Conservation (phyloP, 495 filamentous ascomycete genomes). For the Neurospora intermedia region DNA sequence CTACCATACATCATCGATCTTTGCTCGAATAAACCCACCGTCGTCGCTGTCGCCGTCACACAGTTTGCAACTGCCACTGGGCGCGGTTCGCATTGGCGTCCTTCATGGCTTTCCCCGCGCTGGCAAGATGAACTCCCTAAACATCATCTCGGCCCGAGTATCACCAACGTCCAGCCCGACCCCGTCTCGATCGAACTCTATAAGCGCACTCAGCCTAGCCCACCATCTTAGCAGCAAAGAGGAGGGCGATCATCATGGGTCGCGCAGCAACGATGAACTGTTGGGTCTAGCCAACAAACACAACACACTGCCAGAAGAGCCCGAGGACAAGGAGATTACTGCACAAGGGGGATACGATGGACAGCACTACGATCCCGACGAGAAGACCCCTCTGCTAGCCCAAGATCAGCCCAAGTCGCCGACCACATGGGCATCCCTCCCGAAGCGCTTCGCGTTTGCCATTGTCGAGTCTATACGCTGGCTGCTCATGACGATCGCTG, state of each 20-base stretch:
- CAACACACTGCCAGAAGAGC: conserved; percentile 18
- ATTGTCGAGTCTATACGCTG: conserved; percentile 60
- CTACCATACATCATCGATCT: not conserved
- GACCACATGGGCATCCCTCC: conserved; percentile 38
- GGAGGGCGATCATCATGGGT: conserved; percentile 17
- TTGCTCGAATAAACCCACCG: not conserved
- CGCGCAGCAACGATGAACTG: not conserved
- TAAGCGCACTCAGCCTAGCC: conserved; percentile 43
- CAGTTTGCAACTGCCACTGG: not conserved
- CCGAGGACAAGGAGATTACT: conserved; percentile 15
- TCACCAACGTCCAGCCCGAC: conserved; percentile 44
- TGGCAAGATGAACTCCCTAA: conserved; percentile 91
- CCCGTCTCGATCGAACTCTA: conserved; percentile 56
- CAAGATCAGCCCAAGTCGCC: conserved; percentile 24
- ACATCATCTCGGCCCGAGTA: conserved; percentile 82
- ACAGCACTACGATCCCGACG: conserved; percentile 31
- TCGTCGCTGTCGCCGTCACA: not conserved
- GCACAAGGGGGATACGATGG: not conserved
- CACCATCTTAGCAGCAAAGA: conserved; percentile 29
- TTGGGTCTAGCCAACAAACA: conserved; percentile 24
- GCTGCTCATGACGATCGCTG: conserved; percentile 65
- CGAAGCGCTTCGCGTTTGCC: conserved; percentile 43
- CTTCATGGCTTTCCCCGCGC: conserved; percentile 27
- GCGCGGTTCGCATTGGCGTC: conserved; percentile 14
- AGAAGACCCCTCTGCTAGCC: conserved; percentile 56